phyloP scores from a whole-genome alignment of 208 protist species.

The Leishmania amazonensis region DNA sequence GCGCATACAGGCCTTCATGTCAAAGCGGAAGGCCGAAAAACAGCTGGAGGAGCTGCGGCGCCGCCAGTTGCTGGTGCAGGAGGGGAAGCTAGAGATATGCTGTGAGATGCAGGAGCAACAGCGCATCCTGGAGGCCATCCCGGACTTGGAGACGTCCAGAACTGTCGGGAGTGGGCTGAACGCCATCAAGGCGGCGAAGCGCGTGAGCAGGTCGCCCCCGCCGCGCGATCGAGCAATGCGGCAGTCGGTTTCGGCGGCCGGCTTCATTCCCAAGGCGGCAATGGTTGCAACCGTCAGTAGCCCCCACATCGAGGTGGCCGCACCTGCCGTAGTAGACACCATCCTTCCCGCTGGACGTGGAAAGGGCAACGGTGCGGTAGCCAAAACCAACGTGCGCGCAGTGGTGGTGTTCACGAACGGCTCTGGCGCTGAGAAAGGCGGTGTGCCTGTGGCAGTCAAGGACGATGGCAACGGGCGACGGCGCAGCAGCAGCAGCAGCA shows the following conservation, averaged over 20 bases:
- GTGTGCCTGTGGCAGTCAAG: not conserved
- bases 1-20: constrained; percentile 68
- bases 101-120: constrained; percentile 19
- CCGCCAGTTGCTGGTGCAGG: constrained; percentile 13
- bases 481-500: not conserved
- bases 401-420: constrained; percentile 25
- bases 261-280: constrained; percentile 8
- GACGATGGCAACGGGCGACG: not conserved
- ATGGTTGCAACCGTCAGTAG: not conserved
- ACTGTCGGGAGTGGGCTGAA: constrained; percentile 34
- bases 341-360: not conserved
- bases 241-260: constrained; percentile 13
- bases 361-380: not conserved
- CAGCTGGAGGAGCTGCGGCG: constrained; percentile 32
- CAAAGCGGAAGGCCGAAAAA: constrained; percentile 54
- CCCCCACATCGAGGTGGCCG: not conserved
- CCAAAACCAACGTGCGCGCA: constrained; percentile 20
- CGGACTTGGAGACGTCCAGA: not conserved
- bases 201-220: constrained; percentile 5
- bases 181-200: constrained; percentile 31
- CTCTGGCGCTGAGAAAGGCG: not conserved
- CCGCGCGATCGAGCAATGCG: constrained; percentile 9
- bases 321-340: not conserved
- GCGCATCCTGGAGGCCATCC: constrained; percentile 1
- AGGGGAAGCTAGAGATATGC: constrained; percentile 6